Evolutionary conservation across 371 early-diverging fungal species (phyloP), one percentile per base, ranked within the genome.

Genomic region (Batrachochytrium dendrobatidis): DNA sequence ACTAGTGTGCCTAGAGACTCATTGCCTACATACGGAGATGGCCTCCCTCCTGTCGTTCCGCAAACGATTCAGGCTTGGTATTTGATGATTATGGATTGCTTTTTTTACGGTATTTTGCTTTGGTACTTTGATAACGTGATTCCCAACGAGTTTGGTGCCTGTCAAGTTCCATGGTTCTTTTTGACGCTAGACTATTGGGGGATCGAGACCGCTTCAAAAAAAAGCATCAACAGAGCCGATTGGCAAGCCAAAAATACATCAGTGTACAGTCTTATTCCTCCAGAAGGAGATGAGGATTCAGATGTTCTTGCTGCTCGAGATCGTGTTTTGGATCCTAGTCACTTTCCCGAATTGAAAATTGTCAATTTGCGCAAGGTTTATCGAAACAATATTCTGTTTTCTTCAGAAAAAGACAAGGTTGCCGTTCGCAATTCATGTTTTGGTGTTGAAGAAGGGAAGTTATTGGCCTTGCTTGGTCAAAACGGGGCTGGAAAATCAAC

Each of bases 401-500:
- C 62, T 53, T 64, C 68, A 17, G 66, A 71, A 45, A 49, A 66
- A 44, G 85, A 82, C 64, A 87, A 87, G 64, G 76, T 82, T 30
- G 87, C 86, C 2, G 86, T 87, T 46, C 73, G 73, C 44, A 72
- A 76, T 59, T 59, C 79, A 28, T 77, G 75, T 58, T 44, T 87
- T 55, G 73, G 74, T 0, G 64, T 85, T 24, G 66, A 78, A 62
- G 83, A 86, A 61, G 82, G 83, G 32, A 83, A 81, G 54, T 70
- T 82, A 39, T 61, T 65, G 50, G 81, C 80, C 1, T 67, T 85
- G 24, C 64, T 83, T 24, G 85, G 87, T 20, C 85, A 85, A 62
- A 87, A 87, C 67, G 87, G 87, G n/a, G 86, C 85, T 1, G 88
- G 88, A 31, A 86, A 86, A 63, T 76, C 80, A 31, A 85, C 84